Conservation (phyloP, 148 eudicot genomes). For the Euryodendron excelsum region DNA sequence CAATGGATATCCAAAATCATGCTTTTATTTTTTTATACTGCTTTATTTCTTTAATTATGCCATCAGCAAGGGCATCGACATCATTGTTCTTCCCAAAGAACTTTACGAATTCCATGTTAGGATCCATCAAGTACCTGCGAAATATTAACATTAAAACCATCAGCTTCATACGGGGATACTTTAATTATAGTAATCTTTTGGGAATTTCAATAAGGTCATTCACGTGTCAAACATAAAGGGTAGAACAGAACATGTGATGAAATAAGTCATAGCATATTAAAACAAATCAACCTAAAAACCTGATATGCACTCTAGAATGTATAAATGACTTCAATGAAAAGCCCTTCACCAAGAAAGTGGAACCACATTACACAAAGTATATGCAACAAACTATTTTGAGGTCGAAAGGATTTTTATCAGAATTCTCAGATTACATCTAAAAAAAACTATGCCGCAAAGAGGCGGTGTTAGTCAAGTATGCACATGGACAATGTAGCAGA, state of each 20-base stretch:
- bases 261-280: too few species aligned
- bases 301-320: too few species aligned
- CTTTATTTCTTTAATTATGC: conserved; percentile 76
- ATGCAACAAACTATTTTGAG: too few species aligned
- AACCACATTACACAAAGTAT: too few species aligned
- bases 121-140: conserved; percentile 97
- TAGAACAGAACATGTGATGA: neutral
- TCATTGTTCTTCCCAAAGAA: conserved; percentile 84
- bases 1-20: neutral
- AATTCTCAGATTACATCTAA: too few species aligned
- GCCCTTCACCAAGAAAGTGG: neutral
- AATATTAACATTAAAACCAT: neutral
- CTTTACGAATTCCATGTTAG: conserved; percentile 80
- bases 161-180: neutral
- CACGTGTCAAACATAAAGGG: neutral
- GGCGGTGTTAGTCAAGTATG: too few species aligned
- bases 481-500: too few species aligned
- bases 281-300: too few species aligned
- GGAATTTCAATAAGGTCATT: neutral
- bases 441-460: too few species aligned
- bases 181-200: neutral
- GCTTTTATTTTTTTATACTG: conserved; percentile 52
- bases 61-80: conserved; percentile 66
- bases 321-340: neutral
- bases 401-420: too few species aligned